A percentile compares a stretch with the other conserved stretches of the same genome.
Evolutionary conservation across 1,284 basidiomycete genomes (phyloP).

Genomic region (Erythrobasidium hasegawianum): DNA sequence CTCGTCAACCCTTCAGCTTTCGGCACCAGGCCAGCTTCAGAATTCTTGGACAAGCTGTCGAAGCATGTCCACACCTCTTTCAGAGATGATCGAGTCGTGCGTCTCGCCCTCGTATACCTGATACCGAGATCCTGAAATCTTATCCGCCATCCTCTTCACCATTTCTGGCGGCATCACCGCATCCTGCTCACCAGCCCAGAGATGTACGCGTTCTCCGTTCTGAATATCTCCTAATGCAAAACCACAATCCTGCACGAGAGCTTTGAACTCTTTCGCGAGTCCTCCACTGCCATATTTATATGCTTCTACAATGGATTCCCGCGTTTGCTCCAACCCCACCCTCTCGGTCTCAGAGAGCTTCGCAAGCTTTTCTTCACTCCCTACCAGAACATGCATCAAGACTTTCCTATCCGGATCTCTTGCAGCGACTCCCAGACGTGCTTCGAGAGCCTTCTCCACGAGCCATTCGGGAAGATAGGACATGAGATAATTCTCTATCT

Average conservation of each 20-base stretch:
- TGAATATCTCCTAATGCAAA: background rate
- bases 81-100: no score
- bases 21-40: no score
- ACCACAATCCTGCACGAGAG: conserved; percentile 3
- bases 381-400: background rate
- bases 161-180: background rate
- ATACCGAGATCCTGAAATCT: background rate
- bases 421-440: background rate
- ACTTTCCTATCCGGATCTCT: background rate
- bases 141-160: background rate
- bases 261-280: background rate
- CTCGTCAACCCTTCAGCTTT: no score
- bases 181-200: background rate
- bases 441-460: background rate
- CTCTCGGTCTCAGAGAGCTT: background rate
- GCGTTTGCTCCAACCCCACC: background rate
- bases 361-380: background rate
- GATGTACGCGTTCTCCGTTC: background rate
- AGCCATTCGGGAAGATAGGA: background rate
- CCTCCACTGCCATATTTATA: background rate
- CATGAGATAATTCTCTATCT: background rate
- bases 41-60: no score
- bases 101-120: no score
- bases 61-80: no score
- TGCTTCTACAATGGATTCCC: background rate